phyloP scores from a whole-genome alignment of 2,329 filamentous ascomycete species.

The Cadophora luteo-olivacea region DNA sequence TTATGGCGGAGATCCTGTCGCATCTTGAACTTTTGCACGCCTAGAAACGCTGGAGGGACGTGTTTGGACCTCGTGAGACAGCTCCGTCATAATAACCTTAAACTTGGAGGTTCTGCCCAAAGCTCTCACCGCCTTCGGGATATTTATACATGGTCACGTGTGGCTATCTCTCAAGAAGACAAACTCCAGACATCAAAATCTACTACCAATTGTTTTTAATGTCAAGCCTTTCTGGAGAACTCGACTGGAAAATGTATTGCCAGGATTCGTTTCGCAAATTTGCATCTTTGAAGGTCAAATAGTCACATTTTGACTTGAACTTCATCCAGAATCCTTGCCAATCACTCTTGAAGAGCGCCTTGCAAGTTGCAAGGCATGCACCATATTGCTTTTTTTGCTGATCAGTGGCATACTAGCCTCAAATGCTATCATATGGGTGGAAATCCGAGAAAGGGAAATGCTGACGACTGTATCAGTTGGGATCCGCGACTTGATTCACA shows the following conservation, averaged over 20 bases:
- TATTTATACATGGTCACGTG: background rate
- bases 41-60: background rate
- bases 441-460: no score
- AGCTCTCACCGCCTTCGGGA: background rate
- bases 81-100: conserved; percentile 15
- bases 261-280: no score
- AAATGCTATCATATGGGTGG: no score
- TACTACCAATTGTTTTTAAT: background rate
- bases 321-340: background rate
- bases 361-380: background rate
- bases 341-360: no score
- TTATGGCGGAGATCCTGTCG: conserved; percentile 19
- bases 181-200: background rate
- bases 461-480: no score
- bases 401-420: background rate
- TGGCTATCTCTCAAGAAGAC: background rate
- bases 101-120: conserved; percentile 1
- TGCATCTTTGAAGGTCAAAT: no score
- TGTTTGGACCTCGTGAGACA: conserved; percentile 11
- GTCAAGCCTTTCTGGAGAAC: background rate
- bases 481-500: background rate
- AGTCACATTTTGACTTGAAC: background rate
- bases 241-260: no score
- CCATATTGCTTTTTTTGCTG: background rate
- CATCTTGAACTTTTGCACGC: conserved; percentile 28